Percentiles rank a stretch among this genome's conserved stretches.
Conservation (phyloP, 371 early-diverging fungal species). For the Mortierella sp. region DNA sequence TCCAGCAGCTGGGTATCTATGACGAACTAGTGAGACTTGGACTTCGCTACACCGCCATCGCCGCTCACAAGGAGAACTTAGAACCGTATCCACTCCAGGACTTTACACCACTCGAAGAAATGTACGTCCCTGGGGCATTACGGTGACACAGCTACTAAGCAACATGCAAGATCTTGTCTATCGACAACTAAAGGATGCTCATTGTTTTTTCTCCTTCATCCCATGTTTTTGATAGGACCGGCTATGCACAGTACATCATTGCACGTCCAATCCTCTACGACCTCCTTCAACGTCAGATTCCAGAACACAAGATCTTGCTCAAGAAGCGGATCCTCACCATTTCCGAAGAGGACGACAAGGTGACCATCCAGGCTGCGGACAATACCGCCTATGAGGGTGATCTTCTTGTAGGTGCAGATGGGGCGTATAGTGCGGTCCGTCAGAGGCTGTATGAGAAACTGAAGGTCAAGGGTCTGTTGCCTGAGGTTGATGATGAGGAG, state of each 20-base stretch:
- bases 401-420: conserved; percentile 5
- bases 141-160: no score
- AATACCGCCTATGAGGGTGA: background rate
- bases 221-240: background rate
- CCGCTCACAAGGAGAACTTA: background rate
- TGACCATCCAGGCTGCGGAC: background rate
- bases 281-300: conserved; percentile 7
- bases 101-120: background rate
- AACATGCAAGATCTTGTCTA: background rate
- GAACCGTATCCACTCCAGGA: background rate
- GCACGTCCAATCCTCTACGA: background rate
- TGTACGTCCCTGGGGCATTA: background rate
- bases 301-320: conserved; percentile 6
- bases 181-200: no score
- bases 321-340: background rate
- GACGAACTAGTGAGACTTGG: background rate
- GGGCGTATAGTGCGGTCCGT: background rate
- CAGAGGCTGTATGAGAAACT: conserved; percentile 4
- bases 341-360: background rate
- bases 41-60: background rate
- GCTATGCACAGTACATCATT: background rate
- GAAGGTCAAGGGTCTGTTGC: background rate
- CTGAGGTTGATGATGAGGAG: background rate
- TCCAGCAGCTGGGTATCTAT: background rate
- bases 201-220: background rate